phyloP scores from a whole-genome alignment of 163 green algal species.

The Dunaliella salina region DNA sequence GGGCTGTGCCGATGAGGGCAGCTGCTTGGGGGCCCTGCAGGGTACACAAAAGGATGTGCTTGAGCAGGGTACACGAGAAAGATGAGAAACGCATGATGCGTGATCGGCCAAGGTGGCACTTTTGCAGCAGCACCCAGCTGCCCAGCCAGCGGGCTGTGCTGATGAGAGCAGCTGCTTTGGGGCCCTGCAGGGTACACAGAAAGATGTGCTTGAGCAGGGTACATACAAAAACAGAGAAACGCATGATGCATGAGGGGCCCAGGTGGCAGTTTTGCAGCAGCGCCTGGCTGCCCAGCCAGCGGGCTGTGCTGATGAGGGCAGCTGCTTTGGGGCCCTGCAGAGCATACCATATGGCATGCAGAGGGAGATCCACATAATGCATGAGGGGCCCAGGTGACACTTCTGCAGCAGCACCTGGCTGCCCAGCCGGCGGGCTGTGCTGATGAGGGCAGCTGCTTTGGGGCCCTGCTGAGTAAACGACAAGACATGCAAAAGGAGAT shows the following conservation, averaged over 20 bases:
- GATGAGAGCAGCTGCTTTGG: conserved; percentile 73
- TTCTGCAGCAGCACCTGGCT: conserved; percentile 77
- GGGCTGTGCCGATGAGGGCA: conserved; percentile 63
- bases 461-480: conserved; percentile 31
- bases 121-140: conserved; percentile 74
- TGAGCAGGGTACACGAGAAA: no score
- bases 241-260: no score
- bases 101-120: conserved; percentile 82
- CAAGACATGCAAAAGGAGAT: no score
- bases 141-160: conserved; percentile 47
- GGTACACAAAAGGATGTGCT: no score
- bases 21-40: conserved; percentile 60
- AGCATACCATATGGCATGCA: no score
- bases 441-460: conserved; percentile 73
- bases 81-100: no score
- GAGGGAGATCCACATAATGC: no score
- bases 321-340: conserved; percentile 61
- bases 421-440: conserved; percentile 47
- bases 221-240: no score
- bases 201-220: no score
- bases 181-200: conserved; percentile 26
- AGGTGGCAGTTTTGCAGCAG: conserved; percentile 45
- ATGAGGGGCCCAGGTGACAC: conserved; percentile 79
- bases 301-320: conserved; percentile 63
- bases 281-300: conserved; percentile 62